Conservation (phyloP, 768 basidiomycete genomes). For the Xerocomus brunneocitrinus region DNA sequence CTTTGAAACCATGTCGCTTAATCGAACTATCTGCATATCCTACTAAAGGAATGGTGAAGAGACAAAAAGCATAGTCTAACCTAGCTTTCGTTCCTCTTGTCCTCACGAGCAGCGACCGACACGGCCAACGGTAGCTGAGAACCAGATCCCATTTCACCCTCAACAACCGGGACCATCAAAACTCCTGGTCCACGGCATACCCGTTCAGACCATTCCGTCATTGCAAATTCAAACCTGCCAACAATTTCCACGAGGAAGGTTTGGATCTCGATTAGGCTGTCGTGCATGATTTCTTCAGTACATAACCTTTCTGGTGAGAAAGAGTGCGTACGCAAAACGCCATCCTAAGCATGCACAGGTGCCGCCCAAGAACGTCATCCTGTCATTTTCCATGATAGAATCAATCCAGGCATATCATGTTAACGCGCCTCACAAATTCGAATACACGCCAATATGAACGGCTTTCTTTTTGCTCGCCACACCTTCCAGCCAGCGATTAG, state of each 20-base stretch:
- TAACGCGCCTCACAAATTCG: slow-evolving; percentile 21
- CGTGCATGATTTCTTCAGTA: not conserved
- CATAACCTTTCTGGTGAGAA: not conserved
- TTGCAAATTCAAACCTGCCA: slow-evolving; percentile 47
- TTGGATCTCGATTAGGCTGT: slow-evolving; percentile 48
- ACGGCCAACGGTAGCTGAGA: slow-evolving; percentile 32
- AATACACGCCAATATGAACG: slow-evolving; percentile 26
- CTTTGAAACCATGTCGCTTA: not conserved
- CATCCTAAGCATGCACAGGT: slow-evolving; percentile 26
- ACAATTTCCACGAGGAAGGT: slow-evolving; percentile 55
- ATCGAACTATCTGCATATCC: too few species aligned
- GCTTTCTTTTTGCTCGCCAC: slow-evolving; percentile 14
- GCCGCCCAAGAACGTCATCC: slow-evolving; percentile 30
- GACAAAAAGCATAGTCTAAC: not conserved
- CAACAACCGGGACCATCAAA: slow-evolving; percentile 35
- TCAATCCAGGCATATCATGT: not conserved
- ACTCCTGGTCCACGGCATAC: slow-evolving; percentile 26
- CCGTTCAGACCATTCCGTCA: slow-evolving; percentile 27
- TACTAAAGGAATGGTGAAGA: too few species aligned
- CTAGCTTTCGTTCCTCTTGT: not conserved
- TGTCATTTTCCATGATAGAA: slow-evolving; percentile 3
- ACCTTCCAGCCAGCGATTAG: slow-evolving; percentile 25
- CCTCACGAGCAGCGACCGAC: slow-evolving; percentile 14
- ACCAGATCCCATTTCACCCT: slow-evolving; percentile 29
- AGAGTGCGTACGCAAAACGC: slow-evolving; percentile 27